Base-by-base conservation (phyloP, 805 yeast genomes). In the Barnettozyma siamensis region DNA sequence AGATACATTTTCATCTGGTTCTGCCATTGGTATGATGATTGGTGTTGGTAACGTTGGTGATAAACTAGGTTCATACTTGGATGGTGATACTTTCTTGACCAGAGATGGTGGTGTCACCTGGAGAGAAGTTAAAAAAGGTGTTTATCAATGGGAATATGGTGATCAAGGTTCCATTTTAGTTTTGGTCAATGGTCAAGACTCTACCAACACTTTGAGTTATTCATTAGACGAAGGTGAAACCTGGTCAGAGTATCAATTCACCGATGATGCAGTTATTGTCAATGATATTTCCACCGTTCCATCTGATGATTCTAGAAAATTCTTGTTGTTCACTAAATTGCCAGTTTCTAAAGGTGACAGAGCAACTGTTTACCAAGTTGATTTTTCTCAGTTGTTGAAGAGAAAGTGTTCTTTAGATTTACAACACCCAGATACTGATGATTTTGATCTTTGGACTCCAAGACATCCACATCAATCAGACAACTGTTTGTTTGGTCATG, bases 1-100 rank as follows among this genome's bases (percentile, higher is more conserved):
- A 53, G 97, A 91, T 56, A 82, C 95, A 0, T 86, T 69, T 51
- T 83, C 95, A 0, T 88, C 98, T 0, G 79, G 86, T 0, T 82
- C 96, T 9, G 98, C 98, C 0, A 71, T 83, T 16, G 99, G 99
- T 2, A 64, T 88, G 64, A 64, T 91, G 73, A 69, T 93, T 49
- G 97, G 84, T n/a, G 77, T 84, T n/a, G 99, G 99, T 24, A 88
- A 84, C 57, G 96, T 88, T 38, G 98, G 97, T 7, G 74, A 70
- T 23, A 46, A 51, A 8, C 64, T 91, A 40, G 65, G 62, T 5
- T 63, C 75, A 8, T 48, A 59, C 31, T 67, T 71, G 3, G 75
- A 79, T 36, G 73, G 82, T 1, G 69, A 83, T 2, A 86, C 96
- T 0, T 93, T 75, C 56, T 63, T 93, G 46, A 79, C 95, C 3